Percentiles rank a stretch among this genome's conserved stretches.
Evolutionary conservation across 108 stramenopile species (phyloP).

Genomic region (Skeletonema potamos): DNA sequence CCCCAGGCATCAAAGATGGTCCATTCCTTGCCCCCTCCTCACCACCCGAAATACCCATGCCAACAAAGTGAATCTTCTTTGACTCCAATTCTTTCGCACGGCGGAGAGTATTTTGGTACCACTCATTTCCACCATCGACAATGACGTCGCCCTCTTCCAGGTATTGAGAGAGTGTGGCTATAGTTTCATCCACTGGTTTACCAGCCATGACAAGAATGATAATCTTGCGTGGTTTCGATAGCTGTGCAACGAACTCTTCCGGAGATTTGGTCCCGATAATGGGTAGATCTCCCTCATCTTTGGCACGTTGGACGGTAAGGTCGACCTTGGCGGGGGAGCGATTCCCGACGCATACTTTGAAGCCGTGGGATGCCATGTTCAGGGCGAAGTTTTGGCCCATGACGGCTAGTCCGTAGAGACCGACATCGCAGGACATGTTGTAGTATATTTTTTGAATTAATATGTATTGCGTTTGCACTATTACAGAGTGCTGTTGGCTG

Average conservation of each 20-base stretch:
- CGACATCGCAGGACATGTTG: slow-evolving; percentile 84
- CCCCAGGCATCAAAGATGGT: slow-evolving; percentile 98
- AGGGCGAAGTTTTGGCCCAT: slow-evolving; percentile 99
- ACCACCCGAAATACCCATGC: slow-evolving; percentile 99
- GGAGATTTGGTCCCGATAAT: slow-evolving; percentile 74
- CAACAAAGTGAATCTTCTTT: slow-evolving; percentile 92
- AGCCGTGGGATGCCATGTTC: slow-evolving; percentile 95
- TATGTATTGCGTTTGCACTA: no score
- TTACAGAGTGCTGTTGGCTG: no score
- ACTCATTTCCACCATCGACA: slow-evolving; percentile 99
- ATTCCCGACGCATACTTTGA: slow-evolving; percentile 93
- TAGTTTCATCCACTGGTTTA: slow-evolving; percentile 94
- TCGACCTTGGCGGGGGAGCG: slow-evolving; percentile 92
- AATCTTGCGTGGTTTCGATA: slow-evolving; percentile 91
- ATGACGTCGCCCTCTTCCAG: slow-evolving; percentile 95
- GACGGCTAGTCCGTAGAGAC: slow-evolving; percentile 96
- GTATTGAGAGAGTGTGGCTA: slow-evolving; percentile 72
- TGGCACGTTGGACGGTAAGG: slow-evolving; percentile 92
- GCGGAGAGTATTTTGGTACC: slow-evolving; percentile 97
- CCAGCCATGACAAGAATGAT: slow-evolving; percentile 97
- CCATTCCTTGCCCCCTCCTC: slow-evolving; percentile 99
- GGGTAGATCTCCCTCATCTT: slow-evolving; percentile 90
- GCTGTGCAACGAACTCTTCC: slow-evolving; percentile 72
- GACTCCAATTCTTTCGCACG: slow-evolving; percentile 81
- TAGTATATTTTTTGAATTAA: background rate